These are phyloP conservation scores for Emmonsiellopsis sp. DNA, from an alignment of 2,329 filamentous ascomycete species.

Conservation along the genomic window DNA sequence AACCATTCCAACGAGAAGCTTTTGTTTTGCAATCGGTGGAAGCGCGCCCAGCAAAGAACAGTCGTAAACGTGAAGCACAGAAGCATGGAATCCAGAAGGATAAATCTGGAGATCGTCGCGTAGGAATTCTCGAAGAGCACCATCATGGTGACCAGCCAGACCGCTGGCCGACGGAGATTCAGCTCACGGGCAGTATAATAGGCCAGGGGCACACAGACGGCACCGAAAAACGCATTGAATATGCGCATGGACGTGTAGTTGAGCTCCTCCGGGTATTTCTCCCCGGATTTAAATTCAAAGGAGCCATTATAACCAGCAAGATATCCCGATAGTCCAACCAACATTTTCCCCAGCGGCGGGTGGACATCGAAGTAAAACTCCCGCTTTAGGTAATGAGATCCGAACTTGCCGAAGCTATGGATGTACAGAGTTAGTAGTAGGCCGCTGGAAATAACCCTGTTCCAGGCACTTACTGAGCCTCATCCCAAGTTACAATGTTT, in stretches of 20 bases:
- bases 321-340: slow-evolving; percentile 91
- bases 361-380: slow-evolving; percentile 99
- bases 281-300: slow-evolving; percentile 98
- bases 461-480: slow-evolving; percentile 53
- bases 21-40: slow-evolving; percentile 76
- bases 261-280: slow-evolving; percentile 84
- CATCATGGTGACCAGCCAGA: slow-evolving; percentile 95
- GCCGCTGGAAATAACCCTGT: neutral
- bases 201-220: slow-evolving; percentile 81
- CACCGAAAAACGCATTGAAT: slow-evolving; percentile 93
- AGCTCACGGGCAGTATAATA: slow-evolving; percentile 93
- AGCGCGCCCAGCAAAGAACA: slow-evolving; percentile 92
- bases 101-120: slow-evolving; percentile 96
- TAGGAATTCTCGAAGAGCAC: slow-evolving; percentile 99
- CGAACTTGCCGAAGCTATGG: slow-evolving; percentile 62
- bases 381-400: slow-evolving; percentile 96
- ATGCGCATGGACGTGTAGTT: slow-evolving; percentile 98
- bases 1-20: slow-evolving; percentile 92
- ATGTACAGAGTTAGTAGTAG: slow-evolving; percentile 2
- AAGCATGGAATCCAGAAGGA: slow-evolving; percentile 96
- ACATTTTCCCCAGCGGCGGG: slow-evolving; percentile 94
- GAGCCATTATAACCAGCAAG: slow-evolving; percentile 97
- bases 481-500: slow-evolving; percentile 66
- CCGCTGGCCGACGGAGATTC: slow-evolving; percentile 72
- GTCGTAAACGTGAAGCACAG: slow-evolving; percentile 98